Base-by-base conservation (phyloP, 1,284 basidiomycete species). In the Apiotrichum porosum region DNA sequence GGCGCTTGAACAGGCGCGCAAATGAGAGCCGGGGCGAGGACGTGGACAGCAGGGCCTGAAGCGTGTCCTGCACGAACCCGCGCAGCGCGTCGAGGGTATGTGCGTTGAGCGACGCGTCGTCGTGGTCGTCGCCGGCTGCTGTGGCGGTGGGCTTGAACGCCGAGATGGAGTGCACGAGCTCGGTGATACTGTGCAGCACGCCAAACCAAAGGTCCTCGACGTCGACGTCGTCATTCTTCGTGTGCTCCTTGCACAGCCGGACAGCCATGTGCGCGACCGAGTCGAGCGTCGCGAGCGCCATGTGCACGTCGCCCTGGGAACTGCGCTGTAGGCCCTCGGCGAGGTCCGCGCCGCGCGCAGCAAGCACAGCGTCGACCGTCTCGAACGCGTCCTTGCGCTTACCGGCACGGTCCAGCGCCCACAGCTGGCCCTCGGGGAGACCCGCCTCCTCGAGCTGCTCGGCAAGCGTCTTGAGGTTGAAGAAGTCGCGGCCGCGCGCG, bases 121-220 rank as follows among this genome's bases (percentile, higher is more conserved):
- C 38, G 19, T 44, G 18, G 19, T 21, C 21, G 35, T 10, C 35
- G 6, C 17, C 33, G 33, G 5, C 33, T 9, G 17, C 33, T 4
- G 41, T 15, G 8, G 42, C 44, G 5, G 37, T n/a, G 3, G 40
- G 26, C 13, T 49, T 47, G 33, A 63, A 43, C 0, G 56, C 49
- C 1, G 85, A 82, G 12, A 89, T 73, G 2, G 75, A 76, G 60
- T 94, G 89, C 4, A 92, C 83, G 36, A 82, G 80, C 47, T 83
- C 80, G 45, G 94, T 85, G 61, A 93, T 83, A 52, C 84, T 83
- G 57, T 82, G 83, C 26, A 97, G 78, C 0, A 95, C 76, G 52
- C 82, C 81, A 68, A 89, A 92, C 93, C 93, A 97, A 58, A 92
- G 81, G 58, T 95, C 88, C 64, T 93, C 89, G 14, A 85, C 75